Conservation (phyloP, 2,329 filamentous ascomycete genomes). For the Dactylellina cionopaga region DNA sequence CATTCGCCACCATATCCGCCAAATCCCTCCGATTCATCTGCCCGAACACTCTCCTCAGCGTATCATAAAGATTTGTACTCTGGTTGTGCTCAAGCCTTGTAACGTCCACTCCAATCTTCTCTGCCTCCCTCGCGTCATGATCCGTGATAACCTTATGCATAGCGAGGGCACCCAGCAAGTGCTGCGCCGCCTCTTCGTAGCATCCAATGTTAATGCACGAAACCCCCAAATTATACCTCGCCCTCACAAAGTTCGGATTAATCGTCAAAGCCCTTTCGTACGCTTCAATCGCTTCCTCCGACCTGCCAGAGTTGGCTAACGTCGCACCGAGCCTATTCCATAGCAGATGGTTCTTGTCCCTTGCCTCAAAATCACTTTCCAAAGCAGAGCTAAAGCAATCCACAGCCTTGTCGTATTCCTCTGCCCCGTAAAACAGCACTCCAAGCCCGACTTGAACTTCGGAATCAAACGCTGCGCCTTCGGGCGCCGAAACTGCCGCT, state of each 20-base stretch:
- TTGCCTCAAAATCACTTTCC: slow-evolving; percentile 84
- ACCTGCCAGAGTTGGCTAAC: slow-evolving; percentile 90
- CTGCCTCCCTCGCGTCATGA: slow-evolving; percentile 67
- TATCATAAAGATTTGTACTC: slow-evolving; percentile 96
- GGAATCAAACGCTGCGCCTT: slow-evolving; percentile 95
- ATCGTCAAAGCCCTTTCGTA: slow-evolving; percentile 92
- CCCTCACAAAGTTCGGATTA: slow-evolving; percentile 95
- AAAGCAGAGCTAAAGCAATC: slow-evolving; percentile 97
- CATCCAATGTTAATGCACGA: slow-evolving; percentile 98
- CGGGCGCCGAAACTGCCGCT: slow-evolving; percentile 89
- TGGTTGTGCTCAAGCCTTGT: slow-evolving; percentile 90
- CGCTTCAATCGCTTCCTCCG: slow-evolving; percentile 94
- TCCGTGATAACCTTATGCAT: slow-evolving; percentile 97
- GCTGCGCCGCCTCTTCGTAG: slow-evolving; percentile 89
- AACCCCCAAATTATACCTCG: slow-evolving; percentile 95
- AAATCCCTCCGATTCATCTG: slow-evolving; percentile 93
- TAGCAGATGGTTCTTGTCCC: slow-evolving; percentile 87
- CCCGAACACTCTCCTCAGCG: slow-evolving; percentile 89
- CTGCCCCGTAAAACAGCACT: slow-evolving; percentile 95
- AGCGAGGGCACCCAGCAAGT: slow-evolving; percentile 87
- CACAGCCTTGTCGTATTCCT: slow-evolving; percentile 98
- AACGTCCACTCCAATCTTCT: slow-evolving; percentile 63
- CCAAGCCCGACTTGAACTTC: slow-evolving; percentile 97
- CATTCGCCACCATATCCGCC: slow-evolving; percentile 84
- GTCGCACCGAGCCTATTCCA: slow-evolving; percentile 98